Conservation (phyloP, 2,329 filamentous ascomycete genomes). For the Aureobasidium sp. region DNA sequence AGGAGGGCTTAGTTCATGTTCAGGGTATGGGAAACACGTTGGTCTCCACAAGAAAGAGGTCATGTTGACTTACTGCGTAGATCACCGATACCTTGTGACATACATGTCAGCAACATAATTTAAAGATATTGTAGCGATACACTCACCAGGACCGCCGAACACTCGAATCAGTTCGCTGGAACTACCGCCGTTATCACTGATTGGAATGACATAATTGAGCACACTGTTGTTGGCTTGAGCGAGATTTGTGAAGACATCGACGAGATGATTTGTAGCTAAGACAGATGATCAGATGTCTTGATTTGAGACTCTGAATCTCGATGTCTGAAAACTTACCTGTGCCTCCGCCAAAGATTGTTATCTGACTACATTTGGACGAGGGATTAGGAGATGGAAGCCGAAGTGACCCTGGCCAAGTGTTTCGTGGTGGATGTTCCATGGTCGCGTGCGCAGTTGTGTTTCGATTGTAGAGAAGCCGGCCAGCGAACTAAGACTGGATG, state of each 20-base stretch:
- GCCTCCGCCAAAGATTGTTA: slow-evolving; percentile 84
- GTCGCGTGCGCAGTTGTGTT: neutral
- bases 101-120: neutral
- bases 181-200: slow-evolving; percentile 91
- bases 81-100: slow-evolving; percentile 53
- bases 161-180: slow-evolving; percentile 90
- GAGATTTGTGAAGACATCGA: slow-evolving; percentile 71
- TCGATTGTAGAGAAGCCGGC: too few species aligned
- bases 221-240: slow-evolving; percentile 54
- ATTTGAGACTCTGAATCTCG: neutral
- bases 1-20: neutral
- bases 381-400: slow-evolving; percentile 16
- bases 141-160: slow-evolving; percentile 78
- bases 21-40: too few species aligned
- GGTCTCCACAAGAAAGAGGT: neutral
- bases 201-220: slow-evolving; percentile 82
- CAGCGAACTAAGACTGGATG: accelerated
- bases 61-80: slow-evolving; percentile 52
- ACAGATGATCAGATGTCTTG: neutral
- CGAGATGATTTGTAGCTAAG: slow-evolving; percentile 76
- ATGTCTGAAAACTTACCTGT: slow-evolving; percentile 35
- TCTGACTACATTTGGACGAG: slow-evolving; percentile 36
- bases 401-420: slow-evolving; percentile 10
- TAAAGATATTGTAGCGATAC: neutral
- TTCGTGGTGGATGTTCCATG: slow-evolving; percentile 5